Base-by-base conservation (phyloP, 1,139 yeast genomes). In the Blastobotrys raffinosifermentans region DNA sequence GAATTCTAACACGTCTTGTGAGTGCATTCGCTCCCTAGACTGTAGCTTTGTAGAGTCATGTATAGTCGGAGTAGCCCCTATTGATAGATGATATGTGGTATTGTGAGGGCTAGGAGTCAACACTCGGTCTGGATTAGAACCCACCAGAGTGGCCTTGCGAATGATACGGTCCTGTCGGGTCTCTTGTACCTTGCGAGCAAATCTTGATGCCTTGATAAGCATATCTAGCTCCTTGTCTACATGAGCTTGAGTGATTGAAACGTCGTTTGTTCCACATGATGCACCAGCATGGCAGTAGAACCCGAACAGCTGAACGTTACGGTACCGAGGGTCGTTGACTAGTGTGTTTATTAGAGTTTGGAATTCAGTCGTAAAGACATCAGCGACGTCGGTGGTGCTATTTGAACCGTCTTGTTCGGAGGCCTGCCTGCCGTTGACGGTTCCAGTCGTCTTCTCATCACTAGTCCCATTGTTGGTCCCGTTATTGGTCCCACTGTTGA, bases 261-360 rank as follows among this genome's bases (percentile, higher is more conserved):
- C 56, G 10, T 69, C 60, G 11, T 61, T 58, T 0, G 80, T 64
- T 2, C 62, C 61, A 50, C 82, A 82, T 0, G 87, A 77, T 45
- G 79, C 81, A 1, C 91, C 91, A 1, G 86, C 82, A 58, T 82
- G 91, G 33, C 81, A 77, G 56, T 82, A 82, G 49, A 81, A 75
- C 0, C 93, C 93, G 48, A 65, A 72, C 4, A 80, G 46, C 4
- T 29, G 29, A 13, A 51, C 67, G 43, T 43, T 71, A 64, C 53
- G 80, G 31, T 31, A 35, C 31, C 38, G 38, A 6, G 40, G 34
- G 15, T 63, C 48, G 1, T 46, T 43, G 7, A 61, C 35, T 2
- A 66, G 50, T 29, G 56, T 54, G 1, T 55, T 40, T 13, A 73
- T 43, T n/a, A 70, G 48, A 4, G 57, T 41, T 3, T 50, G 43